These are phyloP conservation scores for Lepiota brunneoincarnata DNA, from an alignment of 768 basidiomycete species.

Conservation along the genomic window DNA sequence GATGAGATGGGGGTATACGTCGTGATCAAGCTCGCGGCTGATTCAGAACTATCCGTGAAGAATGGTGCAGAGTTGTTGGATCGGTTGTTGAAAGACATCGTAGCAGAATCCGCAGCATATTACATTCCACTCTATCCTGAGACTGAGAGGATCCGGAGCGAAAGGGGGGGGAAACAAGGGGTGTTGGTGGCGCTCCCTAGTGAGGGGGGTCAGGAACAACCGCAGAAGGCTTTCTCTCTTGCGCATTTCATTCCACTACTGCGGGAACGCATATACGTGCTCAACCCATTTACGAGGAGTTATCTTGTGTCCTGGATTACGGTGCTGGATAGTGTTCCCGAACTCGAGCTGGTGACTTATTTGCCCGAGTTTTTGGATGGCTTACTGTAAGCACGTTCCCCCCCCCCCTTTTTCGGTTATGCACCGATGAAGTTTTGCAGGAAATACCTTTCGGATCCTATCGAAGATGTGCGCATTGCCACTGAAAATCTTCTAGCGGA, in stretches of 20 bases:
- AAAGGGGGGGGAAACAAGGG: conserved; percentile 51
- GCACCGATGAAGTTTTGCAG: conserved; percentile 34
- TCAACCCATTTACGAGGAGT: conserved; percentile 93
- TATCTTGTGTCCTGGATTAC: conserved; percentile 98
- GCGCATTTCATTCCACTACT: conserved; percentile 93
- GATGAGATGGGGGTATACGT: conserved; percentile 78
- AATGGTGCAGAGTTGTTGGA: conserved; percentile 97
- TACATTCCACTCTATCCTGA: conserved; percentile 89
- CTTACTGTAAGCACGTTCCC: conserved; percentile 63
- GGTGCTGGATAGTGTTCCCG: conserved; percentile 93
- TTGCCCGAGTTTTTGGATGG: conserved; percentile 95
- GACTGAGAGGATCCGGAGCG: conserved; percentile 65
- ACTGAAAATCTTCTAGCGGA: conserved; percentile 88
- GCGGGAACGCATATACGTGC: conserved; percentile 89
- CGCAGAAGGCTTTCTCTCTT: conserved; percentile 86
- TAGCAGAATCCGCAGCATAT: conserved; percentile 92
- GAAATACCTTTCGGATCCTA: conserved; percentile 94
- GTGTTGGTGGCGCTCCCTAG: conserved; percentile 69
- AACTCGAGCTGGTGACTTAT: conserved; percentile 91
- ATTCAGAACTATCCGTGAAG: conserved; percentile 94
- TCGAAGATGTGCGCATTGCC: conserved; percentile 87
- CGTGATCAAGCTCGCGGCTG: conserved; percentile 78
- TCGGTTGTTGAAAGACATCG: conserved; percentile 95
- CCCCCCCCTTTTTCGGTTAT: conserved; percentile 10
- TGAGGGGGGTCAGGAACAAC: conserved; percentile 38